phyloP scores from a whole-genome alignment of 2,329 filamentous ascomycete genomes.

The Trichoderma sp. region DNA sequence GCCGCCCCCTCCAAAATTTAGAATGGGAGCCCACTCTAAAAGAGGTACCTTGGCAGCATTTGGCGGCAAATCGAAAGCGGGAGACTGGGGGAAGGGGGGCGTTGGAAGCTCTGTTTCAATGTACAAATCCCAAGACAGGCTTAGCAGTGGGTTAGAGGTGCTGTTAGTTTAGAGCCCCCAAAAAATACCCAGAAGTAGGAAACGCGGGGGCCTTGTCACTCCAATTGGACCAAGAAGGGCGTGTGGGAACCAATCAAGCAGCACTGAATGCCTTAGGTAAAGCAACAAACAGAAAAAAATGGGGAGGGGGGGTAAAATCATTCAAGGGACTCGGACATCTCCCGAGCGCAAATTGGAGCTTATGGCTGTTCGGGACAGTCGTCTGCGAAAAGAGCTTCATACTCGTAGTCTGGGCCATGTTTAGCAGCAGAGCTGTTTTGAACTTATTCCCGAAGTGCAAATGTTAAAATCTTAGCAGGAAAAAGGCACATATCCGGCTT shows the following conservation, averaged over 20 bases:
- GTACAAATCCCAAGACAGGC: background rate
- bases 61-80: slow-evolving; percentile 19
- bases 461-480: too few relatives aligned
- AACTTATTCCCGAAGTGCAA: background rate
- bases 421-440: background rate
- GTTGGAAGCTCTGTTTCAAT: background rate
- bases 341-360: slow-evolving; percentile 24
- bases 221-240: background rate
- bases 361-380: slow-evolving; percentile 16
- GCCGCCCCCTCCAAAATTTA: slow-evolving; percentile 1
- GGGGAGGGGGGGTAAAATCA: background rate
- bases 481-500: background rate
- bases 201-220: slow-evolving; percentile 12
- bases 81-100: background rate
- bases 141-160: background rate
- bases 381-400: background rate
- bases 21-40: slow-evolving; percentile 1
- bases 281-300: background rate
- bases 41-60: background rate
- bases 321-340: slow-evolving; percentile 23
- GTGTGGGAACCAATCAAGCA: slow-evolving; percentile 11
- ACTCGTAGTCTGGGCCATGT: background rate
- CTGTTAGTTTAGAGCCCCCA: background rate
- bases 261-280: background rate
- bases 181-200: background rate